Evolutionary conservation across 2,329 filamentous ascomycete species (phyloP).

Genomic region (Acarospora socialis): DNA sequence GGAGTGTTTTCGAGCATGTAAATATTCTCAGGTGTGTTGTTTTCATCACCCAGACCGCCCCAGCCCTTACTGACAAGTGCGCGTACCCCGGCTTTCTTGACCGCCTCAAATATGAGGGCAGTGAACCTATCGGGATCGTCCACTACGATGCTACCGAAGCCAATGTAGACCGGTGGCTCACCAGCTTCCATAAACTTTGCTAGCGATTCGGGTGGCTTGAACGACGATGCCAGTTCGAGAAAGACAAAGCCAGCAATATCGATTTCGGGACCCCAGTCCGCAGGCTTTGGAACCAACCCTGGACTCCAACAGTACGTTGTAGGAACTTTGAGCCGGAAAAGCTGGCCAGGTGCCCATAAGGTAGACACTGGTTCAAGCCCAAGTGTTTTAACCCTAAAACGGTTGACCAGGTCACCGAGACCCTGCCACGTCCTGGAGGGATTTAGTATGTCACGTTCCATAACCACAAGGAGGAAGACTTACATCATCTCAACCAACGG

Average conservation of each 20-base stretch:
- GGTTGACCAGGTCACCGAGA: conserved; percentile 62
- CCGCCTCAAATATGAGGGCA: conserved; percentile 22
- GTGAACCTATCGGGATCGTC: conserved; percentile 24
- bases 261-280: conserved; percentile 40
- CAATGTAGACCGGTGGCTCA: conserved; percentile 21
- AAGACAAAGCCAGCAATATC: conserved; percentile 42
- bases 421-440: conserved; percentile 21
- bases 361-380: conserved; percentile 60
- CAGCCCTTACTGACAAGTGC: conserved; percentile 26
- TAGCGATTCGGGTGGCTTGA: conserved; percentile 28
- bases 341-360: conserved; percentile 60
- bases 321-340: conserved; percentile 59
- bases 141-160: conserved; percentile 25
- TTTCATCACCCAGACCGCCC: conserved; percentile 21
- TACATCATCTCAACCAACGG: conserved; percentile 65
- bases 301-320: conserved; percentile 55
- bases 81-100: conserved; percentile 20
- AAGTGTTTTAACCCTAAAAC: conserved; percentile 55
- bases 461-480: conserved; percentile 6
- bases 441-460: conserved; percentile 9
- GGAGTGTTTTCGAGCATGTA: conserved; percentile 24
- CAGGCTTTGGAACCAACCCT: conserved; percentile 36
- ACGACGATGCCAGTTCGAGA: conserved; percentile 33
- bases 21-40: conserved; percentile 20
- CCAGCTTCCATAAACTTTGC: conserved; percentile 18